phyloP scores from a whole-genome alignment of 2,329 filamentous ascomycete species.

The Botrytis tulipae region DNA sequence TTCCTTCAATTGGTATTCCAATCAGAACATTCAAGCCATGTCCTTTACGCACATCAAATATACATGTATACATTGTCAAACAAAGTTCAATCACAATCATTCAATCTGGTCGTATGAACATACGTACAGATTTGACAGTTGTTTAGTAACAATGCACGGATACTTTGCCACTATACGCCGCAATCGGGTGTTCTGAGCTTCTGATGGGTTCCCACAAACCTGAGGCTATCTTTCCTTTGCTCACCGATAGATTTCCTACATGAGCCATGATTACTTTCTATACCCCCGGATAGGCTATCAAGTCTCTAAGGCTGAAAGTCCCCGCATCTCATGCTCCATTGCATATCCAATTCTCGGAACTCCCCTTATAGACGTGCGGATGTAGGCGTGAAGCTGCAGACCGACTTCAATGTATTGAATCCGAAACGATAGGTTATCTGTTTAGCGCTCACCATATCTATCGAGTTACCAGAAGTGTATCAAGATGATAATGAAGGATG shows the following conservation, averaged over 20 bases:
- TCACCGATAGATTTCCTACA: background rate
- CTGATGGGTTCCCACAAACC: background rate
- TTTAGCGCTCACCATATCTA: conserved; percentile 5
- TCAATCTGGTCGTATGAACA: background rate
- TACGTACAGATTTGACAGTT: conserved; percentile 1
- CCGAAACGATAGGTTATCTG: background rate
- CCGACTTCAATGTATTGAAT: background rate
- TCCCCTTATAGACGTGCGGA: background rate
- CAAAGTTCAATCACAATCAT: background rate
- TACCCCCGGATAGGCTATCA: background rate
- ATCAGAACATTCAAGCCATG: background rate
- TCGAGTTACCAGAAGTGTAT: background rate
- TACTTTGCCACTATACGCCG: background rate
- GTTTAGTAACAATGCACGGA: conserved; percentile 8
- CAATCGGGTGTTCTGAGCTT: background rate
- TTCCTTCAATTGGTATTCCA: background rate
- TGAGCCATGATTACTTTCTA: background rate
- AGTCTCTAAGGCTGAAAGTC: background rate
- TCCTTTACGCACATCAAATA: too few relatives aligned
- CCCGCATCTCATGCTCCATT: background rate
- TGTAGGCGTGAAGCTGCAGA: background rate
- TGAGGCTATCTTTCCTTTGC: background rate
- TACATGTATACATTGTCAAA: background rate
- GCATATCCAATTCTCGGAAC: background rate
- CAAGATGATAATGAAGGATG: conserved; percentile 5